Evolutionary conservation across 2,329 filamentous ascomycete genomes (phyloP).

Genomic region (Septoria linicola): DNA sequence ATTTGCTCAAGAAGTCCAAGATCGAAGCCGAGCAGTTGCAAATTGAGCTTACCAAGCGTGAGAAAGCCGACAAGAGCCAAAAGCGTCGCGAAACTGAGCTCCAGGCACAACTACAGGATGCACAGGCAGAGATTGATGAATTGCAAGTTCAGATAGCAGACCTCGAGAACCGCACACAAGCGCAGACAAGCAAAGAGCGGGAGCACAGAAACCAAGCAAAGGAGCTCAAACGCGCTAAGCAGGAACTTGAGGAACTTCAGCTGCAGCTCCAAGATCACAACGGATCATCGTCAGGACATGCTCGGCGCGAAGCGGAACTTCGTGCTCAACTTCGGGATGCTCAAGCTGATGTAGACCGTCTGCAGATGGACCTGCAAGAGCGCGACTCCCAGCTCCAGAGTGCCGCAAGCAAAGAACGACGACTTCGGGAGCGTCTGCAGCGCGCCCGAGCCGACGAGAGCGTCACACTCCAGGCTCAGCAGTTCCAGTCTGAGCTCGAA

Average conservation of each 20-base stretch:
- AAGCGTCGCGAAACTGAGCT: slow-evolving; percentile 59
- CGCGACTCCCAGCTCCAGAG: slow-evolving; percentile 42
- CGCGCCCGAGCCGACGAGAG: slow-evolving; percentile 33
- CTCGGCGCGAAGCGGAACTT: slow-evolving; percentile 43
- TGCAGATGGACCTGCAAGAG: slow-evolving; percentile 44
- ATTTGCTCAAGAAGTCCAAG: slow-evolving; percentile 62
- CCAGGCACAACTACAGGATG: slow-evolving; percentile 65
- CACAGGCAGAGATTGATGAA: slow-evolving; percentile 43
- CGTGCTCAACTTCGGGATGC: slow-evolving; percentile 38
- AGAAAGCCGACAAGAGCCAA: slow-evolving; percentile 61
- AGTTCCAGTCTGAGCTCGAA: slow-evolving; percentile 41
- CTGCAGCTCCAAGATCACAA: slow-evolving; percentile 50
- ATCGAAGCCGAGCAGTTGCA: slow-evolving; percentile 58
- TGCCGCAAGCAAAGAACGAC: slow-evolving; percentile 44
- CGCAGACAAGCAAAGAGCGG: slow-evolving; percentile 36
- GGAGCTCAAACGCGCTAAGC: slow-evolving; percentile 35
- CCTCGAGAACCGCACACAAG: slow-evolving; percentile 32
- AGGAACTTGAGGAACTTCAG: slow-evolving; percentile 38
- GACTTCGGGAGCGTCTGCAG: slow-evolving; percentile 36
- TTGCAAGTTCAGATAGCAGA: slow-evolving; percentile 59
- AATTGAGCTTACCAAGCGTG: slow-evolving; percentile 67
- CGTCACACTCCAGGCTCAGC: slow-evolving; percentile 39
- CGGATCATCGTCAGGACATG: slow-evolving; percentile 38
- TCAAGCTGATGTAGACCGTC: slow-evolving; percentile 35
- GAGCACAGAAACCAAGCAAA: slow-evolving; percentile 40